phyloP scores from a whole-genome alignment of 176 grass and related monocot species.

The Carex kokanica region DNA sequence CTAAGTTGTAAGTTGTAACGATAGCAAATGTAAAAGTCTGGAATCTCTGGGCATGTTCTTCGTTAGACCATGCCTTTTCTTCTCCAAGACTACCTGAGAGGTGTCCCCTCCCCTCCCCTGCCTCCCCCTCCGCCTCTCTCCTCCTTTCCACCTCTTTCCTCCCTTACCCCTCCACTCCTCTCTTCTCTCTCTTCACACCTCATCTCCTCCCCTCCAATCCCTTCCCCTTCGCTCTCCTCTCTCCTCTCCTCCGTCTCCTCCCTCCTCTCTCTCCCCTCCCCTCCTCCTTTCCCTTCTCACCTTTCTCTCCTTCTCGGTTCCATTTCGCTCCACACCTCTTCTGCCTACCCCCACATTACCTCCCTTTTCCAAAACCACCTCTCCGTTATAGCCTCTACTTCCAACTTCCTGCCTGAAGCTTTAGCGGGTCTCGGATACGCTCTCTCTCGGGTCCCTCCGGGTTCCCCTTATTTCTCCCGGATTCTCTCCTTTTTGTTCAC shows the following conservation, averaged over 20 bases:
- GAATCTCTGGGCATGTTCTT: too few species aligned
- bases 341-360: constrained; percentile 17
- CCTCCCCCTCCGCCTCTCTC: constrained; percentile 43
- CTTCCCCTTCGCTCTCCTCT: constrained; percentile 37
- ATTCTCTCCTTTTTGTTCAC: constrained; percentile 38
- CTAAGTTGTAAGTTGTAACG: too few species aligned
- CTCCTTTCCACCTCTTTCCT: constrained; percentile 38
- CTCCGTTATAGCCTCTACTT: constrained; percentile 41
- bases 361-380: constrained; percentile 14
- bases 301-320: constrained; percentile 40
- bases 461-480: constrained; percentile 30
- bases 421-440: constrained; percentile 59
- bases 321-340: constrained; percentile 28
- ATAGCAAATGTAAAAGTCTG: too few species aligned
- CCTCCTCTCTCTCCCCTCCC: constrained; percentile 41
- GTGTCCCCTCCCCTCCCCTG: not conserved
- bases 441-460: constrained; percentile 28
- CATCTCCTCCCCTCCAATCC: constrained; percentile 46
- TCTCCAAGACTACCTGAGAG: constrained; percentile 12
- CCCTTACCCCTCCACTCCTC: constrained; percentile 13
- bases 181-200: constrained; percentile 42
- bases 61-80: not conserved
- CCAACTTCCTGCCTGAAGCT: constrained; percentile 26
- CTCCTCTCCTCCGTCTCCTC: constrained; percentile 42
- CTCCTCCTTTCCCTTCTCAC: constrained; percentile 43